phyloP scores from a whole-genome alignment of 805 yeast genomes.

The Wickerhamomyces canadensis region DNA sequence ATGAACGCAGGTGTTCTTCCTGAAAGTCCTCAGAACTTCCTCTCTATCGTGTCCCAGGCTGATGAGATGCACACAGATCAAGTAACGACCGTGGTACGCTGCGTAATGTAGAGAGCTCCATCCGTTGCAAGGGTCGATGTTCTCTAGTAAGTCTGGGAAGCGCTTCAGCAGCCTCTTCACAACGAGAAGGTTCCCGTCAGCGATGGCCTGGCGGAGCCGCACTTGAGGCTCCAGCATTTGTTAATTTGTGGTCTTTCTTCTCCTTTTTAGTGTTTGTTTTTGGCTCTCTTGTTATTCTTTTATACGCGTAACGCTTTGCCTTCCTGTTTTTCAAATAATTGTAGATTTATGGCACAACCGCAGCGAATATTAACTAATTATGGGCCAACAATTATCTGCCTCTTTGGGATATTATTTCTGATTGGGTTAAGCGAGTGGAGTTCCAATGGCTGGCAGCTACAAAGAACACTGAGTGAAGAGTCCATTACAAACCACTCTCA shows the following conservation, averaged over 20 bases:
- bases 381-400: too few relatives aligned
- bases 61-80: conserved; percentile 56
- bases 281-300: too few relatives aligned
- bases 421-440: too few relatives aligned
- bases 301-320: too few relatives aligned
- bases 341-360: too few relatives aligned
- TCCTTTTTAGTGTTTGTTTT: too few relatives aligned
- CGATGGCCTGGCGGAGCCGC: conserved; percentile 65
- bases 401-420: too few relatives aligned
- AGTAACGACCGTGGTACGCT: conserved; percentile 63
- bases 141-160: conserved; percentile 63
- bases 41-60: conserved; percentile 49
- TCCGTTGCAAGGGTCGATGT: conserved; percentile 65
- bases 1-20: conserved; percentile 63
- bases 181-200: conserved; percentile 54
- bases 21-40: conserved; percentile 48
- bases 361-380: too few relatives aligned
- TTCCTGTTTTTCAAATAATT: too few relatives aligned
- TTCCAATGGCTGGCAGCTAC: too few relatives aligned
- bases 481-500: too few relatives aligned
- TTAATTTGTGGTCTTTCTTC: not conserved
- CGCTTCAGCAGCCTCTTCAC: conserved; percentile 61
- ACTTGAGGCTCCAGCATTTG: conserved; percentile 55
- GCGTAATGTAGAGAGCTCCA: conserved; percentile 86
- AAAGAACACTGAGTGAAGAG: too few relatives aligned